phyloP scores from a whole-genome alignment of 2,329 filamentous ascomycete genomes.

The Coniochaeta pulveracea region DNA sequence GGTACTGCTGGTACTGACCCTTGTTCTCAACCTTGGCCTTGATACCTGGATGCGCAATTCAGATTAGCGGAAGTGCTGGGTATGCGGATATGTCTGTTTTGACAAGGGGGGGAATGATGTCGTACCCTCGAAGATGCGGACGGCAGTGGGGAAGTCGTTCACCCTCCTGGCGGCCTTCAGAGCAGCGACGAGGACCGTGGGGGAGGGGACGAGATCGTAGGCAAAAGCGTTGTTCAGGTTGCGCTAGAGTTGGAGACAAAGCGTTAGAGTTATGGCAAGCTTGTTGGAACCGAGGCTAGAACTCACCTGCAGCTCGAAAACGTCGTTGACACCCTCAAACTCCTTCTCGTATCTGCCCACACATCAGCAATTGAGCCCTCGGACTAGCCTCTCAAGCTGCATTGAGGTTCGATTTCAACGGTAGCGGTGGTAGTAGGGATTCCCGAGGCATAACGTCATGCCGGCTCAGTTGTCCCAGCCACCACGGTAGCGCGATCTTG shows the following conservation, averaged over 20 bases:
- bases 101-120: neutral
- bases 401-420: slow-evolving; percentile 5
- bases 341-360: slow-evolving; percentile 90
- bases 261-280: slow-evolving; percentile 1
- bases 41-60: slow-evolving; percentile 51
- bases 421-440: no score
- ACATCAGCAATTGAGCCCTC: slow-evolving; percentile 26
- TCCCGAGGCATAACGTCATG: slow-evolving; percentile 11
- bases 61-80: slow-evolving; percentile 4
- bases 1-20: slow-evolving; percentile 92
- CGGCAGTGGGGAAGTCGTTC: slow-evolving; percentile 96
- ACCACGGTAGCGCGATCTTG: no score
- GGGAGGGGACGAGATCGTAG: slow-evolving; percentile 97
- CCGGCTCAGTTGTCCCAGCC: no score
- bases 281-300: slow-evolving; percentile 9
- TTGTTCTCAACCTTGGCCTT: slow-evolving; percentile 99
- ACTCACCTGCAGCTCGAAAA: slow-evolving; percentile 97
- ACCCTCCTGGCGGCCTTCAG: slow-evolving; percentile 90
- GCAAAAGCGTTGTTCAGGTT: slow-evolving; percentile 99
- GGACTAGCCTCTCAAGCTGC: slow-evolving; percentile 2
- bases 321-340: slow-evolving; percentile 93
- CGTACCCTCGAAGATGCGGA: slow-evolving; percentile 96
- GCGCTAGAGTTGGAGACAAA: slow-evolving; percentile 35
- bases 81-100: neutral
- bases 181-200: slow-evolving; percentile 81